Conservation (phyloP, 345 rosid species). For the Gossypium sturtianum region DNA sequence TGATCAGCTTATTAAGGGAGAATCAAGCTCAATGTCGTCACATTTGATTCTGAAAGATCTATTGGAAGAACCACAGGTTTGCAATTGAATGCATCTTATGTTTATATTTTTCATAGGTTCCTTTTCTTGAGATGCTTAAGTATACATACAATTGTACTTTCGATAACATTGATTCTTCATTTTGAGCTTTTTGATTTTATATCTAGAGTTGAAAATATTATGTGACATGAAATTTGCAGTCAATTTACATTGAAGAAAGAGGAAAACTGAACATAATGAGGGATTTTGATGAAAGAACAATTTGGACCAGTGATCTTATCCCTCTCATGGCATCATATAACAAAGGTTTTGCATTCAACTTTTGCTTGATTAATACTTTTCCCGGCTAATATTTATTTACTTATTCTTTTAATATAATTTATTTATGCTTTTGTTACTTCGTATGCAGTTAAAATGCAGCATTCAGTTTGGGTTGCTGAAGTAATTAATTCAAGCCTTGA, state of each 20-base stretch:
- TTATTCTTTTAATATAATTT: slow-evolving; percentile 5
- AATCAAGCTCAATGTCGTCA: slow-evolving; percentile 43
- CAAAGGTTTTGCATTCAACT: slow-evolving; percentile 49
- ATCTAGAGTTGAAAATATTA: neutral
- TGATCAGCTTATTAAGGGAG: slow-evolving; percentile 45
- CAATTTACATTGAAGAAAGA: slow-evolving; percentile 73
- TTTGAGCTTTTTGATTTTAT: slow-evolving; percentile 7
- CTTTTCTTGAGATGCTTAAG: slow-evolving; percentile 13
- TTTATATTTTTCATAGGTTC: slow-evolving; percentile 14
- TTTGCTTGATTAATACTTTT: neutral
- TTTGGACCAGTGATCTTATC: slow-evolving; percentile 79
- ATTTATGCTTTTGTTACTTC: slow-evolving; percentile 13
- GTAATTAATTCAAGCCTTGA: slow-evolving; percentile 48
- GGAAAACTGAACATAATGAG: slow-evolving; percentile 72
- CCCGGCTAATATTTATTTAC: neutral
- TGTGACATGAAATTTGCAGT: slow-evolving; percentile 37
- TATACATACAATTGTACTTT: neutral
- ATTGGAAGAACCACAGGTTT: slow-evolving; percentile 81
- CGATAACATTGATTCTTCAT: neutral
- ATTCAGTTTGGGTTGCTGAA: slow-evolving; percentile 88
- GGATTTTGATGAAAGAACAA: slow-evolving; percentile 84
- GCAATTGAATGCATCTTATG: neutral
- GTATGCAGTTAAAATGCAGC: slow-evolving; percentile 83
- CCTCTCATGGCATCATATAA: slow-evolving; percentile 86
- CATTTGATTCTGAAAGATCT: slow-evolving; percentile 79